phyloP scores from a whole-genome alignment of 2,329 filamentous ascomycete genomes.

The Arthrobotrys sinensis region DNA sequence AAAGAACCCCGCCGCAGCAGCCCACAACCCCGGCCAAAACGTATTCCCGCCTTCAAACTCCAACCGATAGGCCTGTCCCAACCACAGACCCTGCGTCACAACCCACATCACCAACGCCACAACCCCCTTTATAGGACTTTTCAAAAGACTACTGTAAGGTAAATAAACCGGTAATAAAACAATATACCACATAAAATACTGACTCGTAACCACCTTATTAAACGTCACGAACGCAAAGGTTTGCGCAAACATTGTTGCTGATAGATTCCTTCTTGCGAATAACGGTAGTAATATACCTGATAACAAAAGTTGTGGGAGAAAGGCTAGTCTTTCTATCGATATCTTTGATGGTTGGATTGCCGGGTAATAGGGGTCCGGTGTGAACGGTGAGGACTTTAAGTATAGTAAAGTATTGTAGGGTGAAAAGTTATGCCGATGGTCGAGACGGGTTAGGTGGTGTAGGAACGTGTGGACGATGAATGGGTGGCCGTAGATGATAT shows the following conservation, averaged over 20 bases:
- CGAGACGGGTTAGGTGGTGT: conserved; percentile 91
- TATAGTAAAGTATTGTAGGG: conserved; percentile 95
- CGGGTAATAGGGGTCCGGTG: conserved; percentile 64
- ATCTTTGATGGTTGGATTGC: conserved; percentile 66
- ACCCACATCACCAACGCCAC: conserved; percentile 81
- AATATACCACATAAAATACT: conserved; percentile 99
- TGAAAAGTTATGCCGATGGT: conserved; percentile 98
- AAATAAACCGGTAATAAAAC: conserved; percentile 93
- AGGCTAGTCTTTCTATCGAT: conserved; percentile 83
- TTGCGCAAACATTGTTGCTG: conserved; percentile 90
- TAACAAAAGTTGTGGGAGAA: conserved; percentile 87
- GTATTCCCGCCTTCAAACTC: conserved; percentile 86
- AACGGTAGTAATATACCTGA: conserved; percentile 82
- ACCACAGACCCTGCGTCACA: conserved; percentile 80
- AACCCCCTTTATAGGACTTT: conserved; percentile 75
- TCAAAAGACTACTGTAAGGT: conserved; percentile 81
- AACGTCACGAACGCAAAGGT: conserved; percentile 98
- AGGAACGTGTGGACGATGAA: conserved; percentile 93
- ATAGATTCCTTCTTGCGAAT: conserved; percentile 84
- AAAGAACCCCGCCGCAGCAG: conserved; percentile 84
- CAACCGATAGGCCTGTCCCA: conserved; percentile 81
- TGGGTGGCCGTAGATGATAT: conserved; percentile 80
- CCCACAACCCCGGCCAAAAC: conserved; percentile 88
- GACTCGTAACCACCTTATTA: conserved; percentile 97
- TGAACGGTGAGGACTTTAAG: conserved; percentile 75